Evolutionary conservation across 306 rosid genomes (phyloP).

Genomic region (Dalbergia cultrata): DNA sequence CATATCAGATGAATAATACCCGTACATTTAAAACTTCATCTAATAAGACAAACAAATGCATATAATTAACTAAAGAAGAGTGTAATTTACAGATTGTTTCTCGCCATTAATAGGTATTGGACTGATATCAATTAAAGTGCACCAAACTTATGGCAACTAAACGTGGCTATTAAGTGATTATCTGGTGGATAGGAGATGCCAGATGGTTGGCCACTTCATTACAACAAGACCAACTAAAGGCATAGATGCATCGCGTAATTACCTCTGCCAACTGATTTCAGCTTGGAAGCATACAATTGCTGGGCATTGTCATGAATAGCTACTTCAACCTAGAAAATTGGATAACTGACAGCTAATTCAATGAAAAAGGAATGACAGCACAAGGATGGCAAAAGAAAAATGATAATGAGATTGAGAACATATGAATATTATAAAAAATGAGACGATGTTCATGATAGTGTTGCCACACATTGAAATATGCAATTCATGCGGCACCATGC

Average conservation of each 20-base stretch:
- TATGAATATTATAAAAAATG: conserved; percentile 20
- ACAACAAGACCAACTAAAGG: conserved; percentile 12
- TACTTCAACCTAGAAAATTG: conserved; percentile 76
- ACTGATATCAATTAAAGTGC: no score
- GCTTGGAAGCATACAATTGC: conserved; percentile 78
- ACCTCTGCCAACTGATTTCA: conserved; percentile 87
- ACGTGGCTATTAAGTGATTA: no score
- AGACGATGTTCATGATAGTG: conserved; percentile 3
- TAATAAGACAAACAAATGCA: not conserved
- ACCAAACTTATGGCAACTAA: no score
- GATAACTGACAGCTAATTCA: conserved; percentile 27
- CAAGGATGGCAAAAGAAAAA: conserved; percentile 2
- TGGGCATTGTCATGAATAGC: conserved; percentile 96
- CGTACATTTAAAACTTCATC: conserved; percentile 8
- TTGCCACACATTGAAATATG: conserved; percentile 28
- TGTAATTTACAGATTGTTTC: conserved; percentile 8
- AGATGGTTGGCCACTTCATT: conserved; percentile 1
- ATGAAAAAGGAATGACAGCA: conserved; percentile 23
- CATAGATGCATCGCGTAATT: conserved; percentile 40
- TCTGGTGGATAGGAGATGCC: no score
- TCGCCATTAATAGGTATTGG: not conserved
- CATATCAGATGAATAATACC: conserved; percentile 25
- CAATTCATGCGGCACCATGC: conserved; percentile 4
- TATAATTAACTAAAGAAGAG: not conserved
- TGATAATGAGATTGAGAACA: not conserved